Base-by-base conservation (phyloP, 1,284 basidiomycete species). In the Blastosporella zonata region DNA sequence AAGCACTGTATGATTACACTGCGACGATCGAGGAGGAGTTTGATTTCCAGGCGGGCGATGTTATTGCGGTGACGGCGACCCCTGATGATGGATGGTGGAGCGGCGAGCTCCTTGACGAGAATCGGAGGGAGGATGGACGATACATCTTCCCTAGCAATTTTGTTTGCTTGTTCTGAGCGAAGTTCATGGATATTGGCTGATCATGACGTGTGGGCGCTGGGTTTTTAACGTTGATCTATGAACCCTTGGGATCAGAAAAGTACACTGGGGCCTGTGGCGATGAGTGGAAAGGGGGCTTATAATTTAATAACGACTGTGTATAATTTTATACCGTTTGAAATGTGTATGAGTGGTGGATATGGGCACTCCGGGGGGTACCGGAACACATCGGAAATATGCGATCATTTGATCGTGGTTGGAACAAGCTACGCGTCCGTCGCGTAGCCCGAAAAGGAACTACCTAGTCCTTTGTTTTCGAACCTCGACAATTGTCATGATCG, bases 51-150 rank as follows among this genome's bases (percentile, higher is more conserved):
- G 72, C 82, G 9, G 90, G 89, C 18, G 93, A 97, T 69, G 86
- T 96, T 54, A 96, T 97, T 60, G 93, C 93, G 1, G 93, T 96
- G 10, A 95, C 91, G 2, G 80, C 84, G 25, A 93, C 91, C 21
- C 92, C 93, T 12, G 90, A 95, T 57, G 93, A 97, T 62, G 92
- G 92, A 1, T 96, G 93, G 93, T 96, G 93, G 93, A 88, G 85
- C 52, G 90, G 90, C 9, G 81, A 85, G 65, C 65, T 96, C 50
- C 67, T 96, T 48, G 93, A 97, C 62, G 94, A 96, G 62, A 81
- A 80, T 28, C 77, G 93, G 57, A 75, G 91, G 53, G 74, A 83
- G 57, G 78, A 81, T 8, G 93, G 93, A 9, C 75, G 87, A 55
- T 86, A 90, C 59, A 84, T 93, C 52, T 95, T 97, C 79, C 93